phyloP scores from a whole-genome alignment of 1,139 yeast genomes.

The Arxiozyma slooffiae region DNA sequence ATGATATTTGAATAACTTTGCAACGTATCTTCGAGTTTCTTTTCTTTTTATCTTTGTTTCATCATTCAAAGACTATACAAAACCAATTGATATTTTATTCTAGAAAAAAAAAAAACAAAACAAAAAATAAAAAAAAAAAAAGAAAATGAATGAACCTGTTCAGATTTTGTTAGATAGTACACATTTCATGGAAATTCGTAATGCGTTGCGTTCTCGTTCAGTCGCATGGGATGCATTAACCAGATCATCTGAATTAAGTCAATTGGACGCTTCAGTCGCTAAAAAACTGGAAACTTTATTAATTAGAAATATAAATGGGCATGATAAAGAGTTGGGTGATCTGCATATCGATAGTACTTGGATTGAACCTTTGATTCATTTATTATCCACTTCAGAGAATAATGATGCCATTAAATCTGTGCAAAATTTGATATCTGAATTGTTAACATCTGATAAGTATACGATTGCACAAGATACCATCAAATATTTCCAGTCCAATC shows the following conservation, averaged over 20 bases:
- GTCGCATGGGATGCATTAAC: slow-evolving; percentile 91
- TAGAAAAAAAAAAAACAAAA: no score
- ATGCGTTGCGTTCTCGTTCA: slow-evolving; percentile 67
- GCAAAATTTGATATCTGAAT: slow-evolving; percentile 58
- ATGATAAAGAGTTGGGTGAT: slow-evolving; percentile 11
- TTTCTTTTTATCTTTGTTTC: background rate
- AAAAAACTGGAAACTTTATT: slow-evolving; percentile 24
- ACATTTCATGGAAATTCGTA: slow-evolving; percentile 63
- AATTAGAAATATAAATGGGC: slow-evolving; percentile 12
- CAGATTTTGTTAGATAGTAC: slow-evolving; percentile 42
- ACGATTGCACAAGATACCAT: slow-evolving; percentile 36
- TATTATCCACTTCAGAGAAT: slow-evolving; percentile 17
- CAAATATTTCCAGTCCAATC: slow-evolving; percentile 34
- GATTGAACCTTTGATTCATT: slow-evolving; percentile 23
- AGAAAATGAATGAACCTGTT: background rate
- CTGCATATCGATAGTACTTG: slow-evolving; percentile 23
- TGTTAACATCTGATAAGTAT: slow-evolving; percentile 33
- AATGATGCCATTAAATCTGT: slow-evolving; percentile 67
- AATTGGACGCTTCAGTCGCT: slow-evolving; percentile 25
- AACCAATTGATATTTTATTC: no score
- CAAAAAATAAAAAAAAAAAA: no score
- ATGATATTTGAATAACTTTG: background rate
- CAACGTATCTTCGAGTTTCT: background rate
- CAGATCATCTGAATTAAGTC: slow-evolving; percentile 53
- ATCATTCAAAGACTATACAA: background rate